Conservation (phyloP, 1,139 yeast genomes). For the Pneumocystis wakefieldiae region DNA sequence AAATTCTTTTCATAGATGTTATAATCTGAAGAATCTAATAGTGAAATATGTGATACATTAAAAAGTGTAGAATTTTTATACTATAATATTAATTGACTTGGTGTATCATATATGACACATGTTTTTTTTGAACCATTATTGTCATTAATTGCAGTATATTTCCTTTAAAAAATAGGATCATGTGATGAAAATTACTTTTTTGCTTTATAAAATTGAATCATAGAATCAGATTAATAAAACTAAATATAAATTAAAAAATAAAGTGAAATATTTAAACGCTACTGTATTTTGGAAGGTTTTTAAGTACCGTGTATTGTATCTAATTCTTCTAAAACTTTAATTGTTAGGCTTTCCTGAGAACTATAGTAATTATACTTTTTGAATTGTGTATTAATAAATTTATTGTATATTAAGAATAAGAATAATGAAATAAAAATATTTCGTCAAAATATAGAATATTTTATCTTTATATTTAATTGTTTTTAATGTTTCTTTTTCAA, state of each 20-base stretch:
- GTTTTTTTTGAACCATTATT: not conserved
- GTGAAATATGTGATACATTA: not conserved
- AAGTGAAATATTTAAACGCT: not conserved
- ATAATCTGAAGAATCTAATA: not conserved
- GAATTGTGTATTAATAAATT: not conserved
- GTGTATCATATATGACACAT: not conserved
- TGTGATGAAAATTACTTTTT: not conserved
- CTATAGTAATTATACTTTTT: not conserved
- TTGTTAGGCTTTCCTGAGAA: not conserved
- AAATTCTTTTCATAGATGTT: not conserved
- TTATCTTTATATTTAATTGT: not conserved
- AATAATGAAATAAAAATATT: not conserved
- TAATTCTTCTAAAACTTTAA: not conserved
- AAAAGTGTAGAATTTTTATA: not conserved
- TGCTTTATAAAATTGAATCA: not conserved
- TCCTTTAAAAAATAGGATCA: not conserved
- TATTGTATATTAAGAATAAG: not conserved
- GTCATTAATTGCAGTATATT: not conserved
- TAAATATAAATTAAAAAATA: not conserved
- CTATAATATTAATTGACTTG: not conserved
- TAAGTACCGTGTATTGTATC: not conserved
- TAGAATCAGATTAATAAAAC: not conserved
- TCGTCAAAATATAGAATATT: not conserved
- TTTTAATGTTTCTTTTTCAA: not conserved
- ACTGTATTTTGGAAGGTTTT: not conserved